Conservation (phyloP, 805 yeast species). For the Huiozyma sinensis region DNA sequence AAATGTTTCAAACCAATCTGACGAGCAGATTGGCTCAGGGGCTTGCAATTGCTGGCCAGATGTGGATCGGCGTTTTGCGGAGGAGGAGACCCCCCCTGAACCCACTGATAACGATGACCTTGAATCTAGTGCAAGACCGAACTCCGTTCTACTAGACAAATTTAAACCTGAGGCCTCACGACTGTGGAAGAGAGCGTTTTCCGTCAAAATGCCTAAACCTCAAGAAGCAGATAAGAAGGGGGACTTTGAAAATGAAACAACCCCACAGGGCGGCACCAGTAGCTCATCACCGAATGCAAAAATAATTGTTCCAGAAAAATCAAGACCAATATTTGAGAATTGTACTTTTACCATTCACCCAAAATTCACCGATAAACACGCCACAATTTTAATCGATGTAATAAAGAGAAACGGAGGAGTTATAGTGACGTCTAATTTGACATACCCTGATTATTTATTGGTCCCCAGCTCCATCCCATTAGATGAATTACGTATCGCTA, state of each 20-base stretch:
- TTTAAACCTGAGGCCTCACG: slow-evolving; percentile 21
- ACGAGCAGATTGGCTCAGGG: slow-evolving; percentile 25
- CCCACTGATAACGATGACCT: background rate
- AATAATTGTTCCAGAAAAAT: background rate
- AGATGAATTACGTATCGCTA: slow-evolving; percentile 5
- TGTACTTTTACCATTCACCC: slow-evolving; percentile 10
- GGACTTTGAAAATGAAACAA: background rate
- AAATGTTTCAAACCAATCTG: slow-evolving; percentile 10
- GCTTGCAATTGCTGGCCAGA: slow-evolving; percentile 24
- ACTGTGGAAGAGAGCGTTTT: slow-evolving; percentile 23
- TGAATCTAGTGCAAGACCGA: background rate
- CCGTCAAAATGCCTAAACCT: slow-evolving; percentile 2
- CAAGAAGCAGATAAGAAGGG: too few species aligned
- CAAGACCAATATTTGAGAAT: slow-evolving; percentile 8
- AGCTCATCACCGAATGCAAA: background rate
- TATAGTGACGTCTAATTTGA: background rate
- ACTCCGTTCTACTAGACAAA: slow-evolving; percentile 9
- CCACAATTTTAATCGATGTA: slow-evolving; percentile 13
- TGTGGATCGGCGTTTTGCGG: background rate
- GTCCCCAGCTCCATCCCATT: slow-evolving; percentile 17
- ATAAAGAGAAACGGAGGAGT: slow-evolving; percentile 20
- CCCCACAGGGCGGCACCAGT: background rate
- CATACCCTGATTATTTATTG: slow-evolving; percentile 6
- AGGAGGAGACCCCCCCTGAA: background rate
- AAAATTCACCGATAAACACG: slow-evolving; percentile 12